Evolutionary conservation across 305 asterid genomes (phyloP).

Genomic region (Solanum aculeatissimum): DNA sequence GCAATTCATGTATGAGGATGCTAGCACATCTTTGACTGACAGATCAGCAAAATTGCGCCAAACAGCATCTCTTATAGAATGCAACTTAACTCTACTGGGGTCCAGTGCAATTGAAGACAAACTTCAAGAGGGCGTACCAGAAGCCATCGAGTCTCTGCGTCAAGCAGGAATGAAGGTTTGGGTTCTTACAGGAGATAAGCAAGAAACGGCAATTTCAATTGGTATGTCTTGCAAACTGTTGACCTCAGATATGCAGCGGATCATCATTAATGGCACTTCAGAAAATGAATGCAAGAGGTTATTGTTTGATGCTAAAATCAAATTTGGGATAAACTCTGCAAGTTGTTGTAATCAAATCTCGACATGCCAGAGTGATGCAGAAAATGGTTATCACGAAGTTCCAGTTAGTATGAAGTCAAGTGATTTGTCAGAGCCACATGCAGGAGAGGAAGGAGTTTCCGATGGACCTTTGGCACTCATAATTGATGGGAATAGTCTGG

Average conservation of each 20-base stretch:
- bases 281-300: constrained; percentile 81
- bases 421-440: constrained; percentile 21
- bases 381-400: constrained; percentile 36
- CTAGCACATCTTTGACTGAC: constrained; percentile 88
- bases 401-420: constrained; percentile 34
- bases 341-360: constrained; percentile 18
- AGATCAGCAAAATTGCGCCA: constrained; percentile 71
- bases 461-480: constrained; percentile 64
- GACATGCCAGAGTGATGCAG: constrained; percentile 27
- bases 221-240: constrained; percentile 92
- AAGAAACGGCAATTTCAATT: constrained; percentile 96
- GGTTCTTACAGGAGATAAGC: constrained; percentile 99
- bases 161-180: constrained; percentile 97
- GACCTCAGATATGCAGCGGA: constrained; percentile 81
- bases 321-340: constrained; percentile 36
- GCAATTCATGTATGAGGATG: constrained; percentile 86
- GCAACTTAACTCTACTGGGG: constrained; percentile 78
- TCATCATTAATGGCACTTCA: constrained; percentile 79
- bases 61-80: constrained; percentile 79
- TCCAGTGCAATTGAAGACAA: constrained; percentile 97
- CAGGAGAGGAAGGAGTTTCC: constrained; percentile 29
- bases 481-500: constrained; percentile 96
- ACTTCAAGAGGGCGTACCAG: constrained; percentile 95
- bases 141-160: constrained; percentile 87
- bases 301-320: constrained; percentile 66